A percentile compares a stretch with the other conserved stretches of the same genome.
Conservation (phyloP, 2,329 filamentous ascomycete genomes). For the Fonsecaea nubica region DNA sequence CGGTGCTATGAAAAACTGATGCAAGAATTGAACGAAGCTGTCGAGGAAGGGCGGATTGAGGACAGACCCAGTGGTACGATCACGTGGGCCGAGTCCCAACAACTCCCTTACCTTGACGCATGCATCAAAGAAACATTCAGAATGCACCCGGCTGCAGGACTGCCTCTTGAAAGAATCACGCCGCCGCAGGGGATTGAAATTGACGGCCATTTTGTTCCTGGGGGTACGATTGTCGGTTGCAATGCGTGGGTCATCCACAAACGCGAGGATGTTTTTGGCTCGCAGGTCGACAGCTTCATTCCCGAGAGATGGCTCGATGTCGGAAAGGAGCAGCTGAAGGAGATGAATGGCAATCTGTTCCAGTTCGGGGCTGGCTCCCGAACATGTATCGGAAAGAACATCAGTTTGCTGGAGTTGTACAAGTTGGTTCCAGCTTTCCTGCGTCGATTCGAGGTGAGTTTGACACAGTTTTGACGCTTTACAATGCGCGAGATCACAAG, state of each 20-base stretch:
- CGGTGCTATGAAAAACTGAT: slow-evolving; percentile 36
- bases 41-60: slow-evolving; percentile 33
- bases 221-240: slow-evolving; percentile 75
- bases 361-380: slow-evolving; percentile 60
- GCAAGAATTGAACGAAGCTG: slow-evolving; percentile 37
- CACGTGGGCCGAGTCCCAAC: slow-evolving; percentile 66
- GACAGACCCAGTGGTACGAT: slow-evolving; percentile 28
- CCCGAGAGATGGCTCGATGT: slow-evolving; percentile 75
- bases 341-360: slow-evolving; percentile 54
- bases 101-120: slow-evolving; percentile 76
- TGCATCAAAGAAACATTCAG: slow-evolving; percentile 80
- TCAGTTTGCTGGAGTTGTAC: slow-evolving; percentile 42
- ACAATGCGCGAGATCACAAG: slow-evolving; percentile 10
- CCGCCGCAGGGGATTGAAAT: slow-evolving; percentile 67
- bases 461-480: background rate
- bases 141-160: slow-evolving; percentile 74
- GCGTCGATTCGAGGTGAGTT: slow-evolving; percentile 36
- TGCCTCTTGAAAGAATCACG: slow-evolving; percentile 76
- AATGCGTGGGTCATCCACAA: slow-evolving; percentile 78
- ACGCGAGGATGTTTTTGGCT: slow-evolving; percentile 70
- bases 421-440: slow-evolving; percentile 43
- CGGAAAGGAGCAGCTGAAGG: slow-evolving; percentile 49
- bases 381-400: slow-evolving; percentile 49
- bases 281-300: slow-evolving; percentile 68
- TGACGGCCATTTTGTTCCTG: slow-evolving; percentile 71